phyloP scores from a whole-genome alignment of 805 yeast species.

The Starmerella lactis-condensi region DNA sequence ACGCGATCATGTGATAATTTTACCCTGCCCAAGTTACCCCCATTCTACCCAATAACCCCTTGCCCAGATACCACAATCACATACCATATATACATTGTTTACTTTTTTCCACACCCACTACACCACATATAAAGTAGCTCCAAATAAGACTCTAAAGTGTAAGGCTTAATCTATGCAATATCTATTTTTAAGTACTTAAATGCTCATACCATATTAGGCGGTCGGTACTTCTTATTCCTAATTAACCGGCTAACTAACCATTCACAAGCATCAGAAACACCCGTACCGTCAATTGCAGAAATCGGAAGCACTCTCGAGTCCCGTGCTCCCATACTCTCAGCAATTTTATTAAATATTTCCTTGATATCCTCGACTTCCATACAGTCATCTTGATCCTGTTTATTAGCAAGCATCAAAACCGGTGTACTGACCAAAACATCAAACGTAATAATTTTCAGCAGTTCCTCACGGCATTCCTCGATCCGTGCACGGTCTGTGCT shows the following conservation, averaged over 20 bases:
- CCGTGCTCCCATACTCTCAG: conserved; percentile 72
- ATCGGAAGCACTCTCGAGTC: conserved; percentile 82
- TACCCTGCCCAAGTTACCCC: no score
- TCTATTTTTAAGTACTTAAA: no score
- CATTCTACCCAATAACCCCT: no score
- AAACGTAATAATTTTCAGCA: conserved; percentile 36
- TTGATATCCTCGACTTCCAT: conserved; percentile 64
- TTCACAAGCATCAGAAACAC: conserved; percentile 69
- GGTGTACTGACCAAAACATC: conserved; percentile 64
- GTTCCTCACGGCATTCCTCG: conserved; percentile 58
- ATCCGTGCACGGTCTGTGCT: conserved; percentile 70
- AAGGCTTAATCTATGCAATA: no score
- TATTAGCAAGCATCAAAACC: conserved; percentile 83
- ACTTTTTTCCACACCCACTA: no score
- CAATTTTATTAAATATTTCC: conserved; percentile 63
- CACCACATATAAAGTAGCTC: no score
- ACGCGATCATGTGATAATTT: no score
- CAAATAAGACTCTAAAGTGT: no score
- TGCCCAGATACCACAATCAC: no score
- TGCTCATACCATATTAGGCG: conserved; percentile 34
- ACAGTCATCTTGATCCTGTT: conserved; percentile 61
- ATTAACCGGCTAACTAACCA: conserved; percentile 66
- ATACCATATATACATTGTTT: no score
- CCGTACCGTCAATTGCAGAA: conserved; percentile 62
- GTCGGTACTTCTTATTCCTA: conserved; percentile 42